A percentile compares a stretch with the other conserved stretches of the same genome.
Evolutionary conservation across 179 eudicot genomes (phyloP).

Genomic region (Beta corolliflora): DNA sequence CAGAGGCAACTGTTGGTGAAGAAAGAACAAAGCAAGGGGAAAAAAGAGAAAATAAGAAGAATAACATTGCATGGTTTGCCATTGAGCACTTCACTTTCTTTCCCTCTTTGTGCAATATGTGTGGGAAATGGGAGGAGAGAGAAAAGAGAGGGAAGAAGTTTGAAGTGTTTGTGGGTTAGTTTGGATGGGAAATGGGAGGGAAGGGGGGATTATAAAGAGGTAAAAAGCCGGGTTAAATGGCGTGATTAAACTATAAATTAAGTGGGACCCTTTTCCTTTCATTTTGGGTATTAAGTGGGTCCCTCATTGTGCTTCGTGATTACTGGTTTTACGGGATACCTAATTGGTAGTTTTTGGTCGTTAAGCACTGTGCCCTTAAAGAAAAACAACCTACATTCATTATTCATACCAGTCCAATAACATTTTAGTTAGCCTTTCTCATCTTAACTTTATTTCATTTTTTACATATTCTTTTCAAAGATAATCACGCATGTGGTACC

Average conservation of each 20-base stretch:
- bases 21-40: slow-evolving; percentile 39
- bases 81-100: slow-evolving; percentile 22
- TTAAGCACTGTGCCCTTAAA: slow-evolving; percentile 22
- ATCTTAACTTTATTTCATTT: slow-evolving; percentile 14
- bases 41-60: slow-evolving; percentile 31
- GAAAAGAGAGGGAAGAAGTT: slow-evolving; percentile 6
- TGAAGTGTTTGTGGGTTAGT: slow-evolving; percentile 11
- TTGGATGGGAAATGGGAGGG: slow-evolving; percentile 28
- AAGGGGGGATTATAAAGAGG: slow-evolving; percentile 44
- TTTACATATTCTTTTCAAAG: background rate
- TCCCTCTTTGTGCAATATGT: background rate
- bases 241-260: slow-evolving; percentile 58
- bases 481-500: slow-evolving; percentile 37
- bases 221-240: slow-evolving; percentile 48
- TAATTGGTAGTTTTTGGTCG: slow-evolving; percentile 33
- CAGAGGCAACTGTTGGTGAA: slow-evolving; percentile 37
- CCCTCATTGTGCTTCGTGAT: slow-evolving; percentile 42
- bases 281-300: slow-evolving; percentile 23
- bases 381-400: slow-evolving; percentile 10
- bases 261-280: background rate
- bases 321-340: slow-evolving; percentile 55
- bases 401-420: slow-evolving; percentile 11
- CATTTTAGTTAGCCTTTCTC: slow-evolving; percentile 21
- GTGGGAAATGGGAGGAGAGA: slow-evolving; percentile 2
- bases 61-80: slow-evolving; percentile 28